These are phyloP conservation scores for Epichloe coenophiala DNA, from an alignment of 2,329 filamentous ascomycete genomes.

Conservation along the genomic window DNA sequence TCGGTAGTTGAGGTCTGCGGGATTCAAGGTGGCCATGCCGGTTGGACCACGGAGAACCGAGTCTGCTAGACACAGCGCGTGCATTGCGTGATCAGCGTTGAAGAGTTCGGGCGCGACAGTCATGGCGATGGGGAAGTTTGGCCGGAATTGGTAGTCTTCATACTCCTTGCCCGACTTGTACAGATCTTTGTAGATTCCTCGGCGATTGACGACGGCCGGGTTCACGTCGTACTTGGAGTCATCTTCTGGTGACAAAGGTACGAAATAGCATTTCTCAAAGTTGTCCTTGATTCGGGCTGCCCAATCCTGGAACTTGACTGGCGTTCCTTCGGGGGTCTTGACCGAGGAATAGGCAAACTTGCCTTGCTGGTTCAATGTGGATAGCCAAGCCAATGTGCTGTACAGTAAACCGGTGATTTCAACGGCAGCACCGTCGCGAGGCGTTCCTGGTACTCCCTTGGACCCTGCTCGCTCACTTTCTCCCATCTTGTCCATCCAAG, in stretches of 20 bases:
- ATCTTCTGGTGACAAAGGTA: slow-evolving; percentile 56
- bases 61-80: slow-evolving; percentile 70
- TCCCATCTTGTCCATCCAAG: slow-evolving; percentile 99
- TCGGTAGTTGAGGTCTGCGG: slow-evolving; percentile 80
- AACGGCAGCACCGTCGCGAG: slow-evolving; percentile 84
- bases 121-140: slow-evolving; percentile 95
- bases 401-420: slow-evolving; percentile 92
- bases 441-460: slow-evolving; percentile 92
- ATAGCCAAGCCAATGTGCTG: slow-evolving; percentile 74
- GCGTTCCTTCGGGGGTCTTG: slow-evolving; percentile 43
- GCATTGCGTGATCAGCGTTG: slow-evolving; percentile 60
- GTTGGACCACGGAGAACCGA: slow-evolving; percentile 68
- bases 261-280: slow-evolving; percentile 87
- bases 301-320: slow-evolving; percentile 66
- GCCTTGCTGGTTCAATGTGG: slow-evolving; percentile 50
- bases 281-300: slow-evolving; percentile 64
- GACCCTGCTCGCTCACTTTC: slow-evolving; percentile 82
- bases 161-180: slow-evolving; percentile 91
- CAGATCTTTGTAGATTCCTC: slow-evolving; percentile 95
- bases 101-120: slow-evolving; percentile 83
- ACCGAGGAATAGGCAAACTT: slow-evolving; percentile 64
- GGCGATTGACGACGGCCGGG: slow-evolving; percentile 64
- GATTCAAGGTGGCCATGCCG: slow-evolving; percentile 93
- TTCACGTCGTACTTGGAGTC: slow-evolving; percentile 74
- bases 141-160: slow-evolving; percentile 90